Evolutionary conservation across 116 monocot species (phyloP), one percentile per base, ranked within the genome.

Genomic region (Papilionanthe hybrid): DNA sequence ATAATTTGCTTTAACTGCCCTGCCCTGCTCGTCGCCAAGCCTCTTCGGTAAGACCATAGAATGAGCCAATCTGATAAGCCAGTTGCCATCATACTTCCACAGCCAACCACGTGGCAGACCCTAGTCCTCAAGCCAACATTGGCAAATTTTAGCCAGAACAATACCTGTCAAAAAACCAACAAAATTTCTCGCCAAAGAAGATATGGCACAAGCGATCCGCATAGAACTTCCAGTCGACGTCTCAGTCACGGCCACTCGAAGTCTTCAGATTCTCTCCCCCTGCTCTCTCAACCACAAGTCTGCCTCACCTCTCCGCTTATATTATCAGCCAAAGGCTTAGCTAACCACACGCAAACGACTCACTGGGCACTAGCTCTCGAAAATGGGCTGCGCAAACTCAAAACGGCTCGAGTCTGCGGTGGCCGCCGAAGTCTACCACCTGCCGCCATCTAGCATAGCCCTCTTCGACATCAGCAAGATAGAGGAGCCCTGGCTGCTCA

Each of bases 381-480:
- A 89, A 76, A 96, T 94, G 97, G 97, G 97, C 10, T 97, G 97
- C 78, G 82, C 82, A 28, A 79, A 80, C 72, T 97, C 94, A 8
- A 97, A 97, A 86, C 63, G 78, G 0, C 91, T 85, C 15, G 91
- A 86, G 1, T 60, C 58, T 60, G 47, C 74, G 27, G 88, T 78
- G 13, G 80, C 49, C 32, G 86, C 78, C 57, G 86, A 88, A n/a
- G 87, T 86, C 44, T 98, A 98, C 82, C 82, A 63, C 3, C 97
- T 87, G 19, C 90, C 94, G 27, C 90, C 94, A 4, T 76, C 91
- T 7, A 98, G 97, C 85, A 81, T 92, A 47, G 83, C 91, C 27
- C 75, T 91, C 72, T 94, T 98, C 85, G 94, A 98, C 87, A 82
- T 94, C 63, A 91, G 44, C 81, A 86, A 82, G 29, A 80, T 94